A percentile compares a stretch with the other conserved stretches of the same genome.
phyloP scores from a whole-genome alignment of 1,284 basidiomycete genomes.

The Ustilago vetiveriae region DNA sequence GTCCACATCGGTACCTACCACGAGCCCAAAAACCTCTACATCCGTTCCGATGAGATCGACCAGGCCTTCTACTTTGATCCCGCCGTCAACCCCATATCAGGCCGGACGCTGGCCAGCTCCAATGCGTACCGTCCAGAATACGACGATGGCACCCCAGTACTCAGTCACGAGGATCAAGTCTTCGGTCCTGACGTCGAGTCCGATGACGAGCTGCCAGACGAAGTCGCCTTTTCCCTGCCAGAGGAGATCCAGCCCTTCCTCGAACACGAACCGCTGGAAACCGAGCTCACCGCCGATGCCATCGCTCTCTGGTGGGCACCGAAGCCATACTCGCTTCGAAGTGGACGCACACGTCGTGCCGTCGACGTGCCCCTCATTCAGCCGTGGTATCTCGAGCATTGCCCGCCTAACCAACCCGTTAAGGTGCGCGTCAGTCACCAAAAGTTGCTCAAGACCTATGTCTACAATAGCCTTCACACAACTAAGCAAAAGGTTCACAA shows the following conservation, averaged over 20 bases:
- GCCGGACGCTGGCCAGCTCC: constrained; percentile 48
- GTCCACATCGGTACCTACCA: constrained; percentile 93
- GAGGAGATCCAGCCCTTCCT: constrained; percentile 86
- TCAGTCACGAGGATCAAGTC: constrained; percentile 88
- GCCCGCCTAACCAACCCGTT: constrained; percentile 92
- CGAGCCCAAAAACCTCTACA: constrained; percentile 95
- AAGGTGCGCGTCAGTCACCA: constrained; percentile 99
- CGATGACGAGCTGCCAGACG: constrained; percentile 69
- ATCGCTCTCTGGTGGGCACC: constrained; percentile 99
- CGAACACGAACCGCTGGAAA: constrained; percentile 81
- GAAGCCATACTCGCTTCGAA: constrained; percentile 91
- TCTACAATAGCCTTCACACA: constrained; percentile 90
- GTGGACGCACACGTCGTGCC: constrained; percentile 89
- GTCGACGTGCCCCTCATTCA: constrained; percentile 96
- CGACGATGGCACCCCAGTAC: constrained; percentile 63
- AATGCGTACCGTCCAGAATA: constrained; percentile 54
- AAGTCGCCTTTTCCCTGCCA: constrained; percentile 88
- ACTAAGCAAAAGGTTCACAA: constrained; percentile 93
- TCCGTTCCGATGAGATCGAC: constrained; percentile 98
- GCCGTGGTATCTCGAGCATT: constrained; percentile 94
- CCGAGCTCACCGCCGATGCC: constrained; percentile 91
- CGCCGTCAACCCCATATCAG: constrained; percentile 78
- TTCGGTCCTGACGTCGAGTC: constrained; percentile 83
- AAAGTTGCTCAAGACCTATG: constrained; percentile 95
- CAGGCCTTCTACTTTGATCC: constrained; percentile 99